Conservation (phyloP, 768 basidiomycete species). For the Crucibulum laeve region DNA sequence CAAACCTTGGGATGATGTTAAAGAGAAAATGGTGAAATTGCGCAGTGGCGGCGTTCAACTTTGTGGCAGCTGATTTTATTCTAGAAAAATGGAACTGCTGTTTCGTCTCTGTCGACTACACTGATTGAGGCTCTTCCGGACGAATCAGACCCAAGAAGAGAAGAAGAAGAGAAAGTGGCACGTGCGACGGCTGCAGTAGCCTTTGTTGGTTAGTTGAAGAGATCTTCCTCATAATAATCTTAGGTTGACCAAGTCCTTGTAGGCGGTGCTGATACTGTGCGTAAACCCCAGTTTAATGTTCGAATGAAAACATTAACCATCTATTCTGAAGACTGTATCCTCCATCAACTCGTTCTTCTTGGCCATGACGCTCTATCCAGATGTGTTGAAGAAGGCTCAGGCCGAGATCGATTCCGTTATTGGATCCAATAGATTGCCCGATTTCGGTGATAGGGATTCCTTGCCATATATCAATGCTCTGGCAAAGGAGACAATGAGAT, state of each 20-base stretch:
- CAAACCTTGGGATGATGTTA: conserved; percentile 16
- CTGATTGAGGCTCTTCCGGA: conserved; percentile 14
- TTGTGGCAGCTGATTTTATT: not conserved
- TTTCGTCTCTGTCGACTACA: conserved; percentile 11
- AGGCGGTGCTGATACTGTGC: conserved; percentile 13
- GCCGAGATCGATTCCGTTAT: conserved; percentile 36
- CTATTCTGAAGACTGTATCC: conserved; percentile 22
- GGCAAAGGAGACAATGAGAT: conserved; percentile 22
- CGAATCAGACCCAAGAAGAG: conserved; percentile 5
- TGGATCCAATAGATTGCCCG: conserved; percentile 27
- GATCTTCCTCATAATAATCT: not conserved
- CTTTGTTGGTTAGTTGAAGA: conserved; percentile 13
- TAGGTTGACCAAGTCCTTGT: not conserved
- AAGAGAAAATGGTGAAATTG: not conserved
- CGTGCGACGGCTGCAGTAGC: conserved; percentile 15
- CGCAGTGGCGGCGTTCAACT: not conserved
- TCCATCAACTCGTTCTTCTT: conserved; percentile 27
- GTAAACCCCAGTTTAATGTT: not conserved
- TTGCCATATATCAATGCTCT: conserved; percentile 34
- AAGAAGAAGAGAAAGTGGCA: conserved; percentile 16
- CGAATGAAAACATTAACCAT: not conserved
- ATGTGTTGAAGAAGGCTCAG: conserved; percentile 31
- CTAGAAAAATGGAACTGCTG: conserved; percentile 11
- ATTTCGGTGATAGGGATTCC: conserved; percentile 21
- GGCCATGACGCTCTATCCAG: conserved; percentile 35